A percentile compares a stretch with the other conserved stretches of the same genome.
Evolutionary conservation across 495 filamentous ascomycete species (phyloP).

Genomic region (Stereocaulon alpinum): DNA sequence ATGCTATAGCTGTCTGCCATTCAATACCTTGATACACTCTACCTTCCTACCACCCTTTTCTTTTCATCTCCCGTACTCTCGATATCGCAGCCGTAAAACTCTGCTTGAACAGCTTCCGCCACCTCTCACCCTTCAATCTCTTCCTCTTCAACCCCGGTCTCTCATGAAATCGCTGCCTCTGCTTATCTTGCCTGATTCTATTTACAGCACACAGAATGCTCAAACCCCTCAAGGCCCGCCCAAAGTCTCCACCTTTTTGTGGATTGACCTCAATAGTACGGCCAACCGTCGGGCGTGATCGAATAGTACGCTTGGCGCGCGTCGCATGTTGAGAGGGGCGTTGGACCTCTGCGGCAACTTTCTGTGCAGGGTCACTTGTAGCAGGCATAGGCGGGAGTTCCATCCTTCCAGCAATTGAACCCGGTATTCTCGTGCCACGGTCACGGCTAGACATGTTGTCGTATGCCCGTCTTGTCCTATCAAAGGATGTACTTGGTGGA

Average conservation of each 20-base stretch:
- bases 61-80: conserved; percentile 54
- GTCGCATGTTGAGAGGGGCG: not conserved
- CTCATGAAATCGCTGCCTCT: conserved; percentile 56
- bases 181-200: conserved; percentile 38
- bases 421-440: not conserved
- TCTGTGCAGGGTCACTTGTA: not conserved
- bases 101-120: conserved; percentile 52
- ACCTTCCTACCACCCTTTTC: conserved; percentile 58
- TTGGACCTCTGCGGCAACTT: not conserved
- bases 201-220: conserved; percentile 41
- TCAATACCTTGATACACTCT: not conserved
- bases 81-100: conserved; percentile 50
- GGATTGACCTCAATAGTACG: conserved; percentile 44
- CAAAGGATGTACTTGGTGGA: not conserved
- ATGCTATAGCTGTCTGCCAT: too few species aligned
- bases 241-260: conserved; percentile 39
- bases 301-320: conserved; percentile 24
- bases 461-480: not conserved
- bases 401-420: conserved; percentile 4
- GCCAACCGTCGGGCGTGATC: conserved; percentile 34
- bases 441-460: not conserved
- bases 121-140: conserved; percentile 55
- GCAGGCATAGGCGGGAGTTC: not conserved
- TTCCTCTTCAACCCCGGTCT: conserved; percentile 63
- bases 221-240: conserved; percentile 42